A percentile compares a stretch with the other conserved stretches of the same genome.
phyloP scores from a whole-genome alignment of 2,329 filamentous ascomycete genomes.

The Thermomyces lanuginosus region DNA sequence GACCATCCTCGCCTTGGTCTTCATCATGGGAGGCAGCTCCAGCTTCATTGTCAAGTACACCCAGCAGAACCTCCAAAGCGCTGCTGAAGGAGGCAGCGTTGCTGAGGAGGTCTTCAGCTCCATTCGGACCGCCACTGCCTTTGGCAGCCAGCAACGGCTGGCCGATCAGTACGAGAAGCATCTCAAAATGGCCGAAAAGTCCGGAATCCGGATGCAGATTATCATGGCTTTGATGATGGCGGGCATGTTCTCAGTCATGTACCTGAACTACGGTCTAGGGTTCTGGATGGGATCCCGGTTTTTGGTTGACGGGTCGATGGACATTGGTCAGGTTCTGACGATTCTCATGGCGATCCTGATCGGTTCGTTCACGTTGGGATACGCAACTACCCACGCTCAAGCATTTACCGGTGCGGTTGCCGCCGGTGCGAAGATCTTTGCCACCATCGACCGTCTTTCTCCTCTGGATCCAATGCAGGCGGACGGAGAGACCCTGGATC shows the following conservation, averaged over 20 bases:
- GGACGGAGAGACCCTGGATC: slow-evolving; percentile 14
- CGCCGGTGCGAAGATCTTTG: slow-evolving; percentile 20
- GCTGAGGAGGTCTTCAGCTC: slow-evolving; percentile 91
- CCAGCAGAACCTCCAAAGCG: slow-evolving; percentile 50
- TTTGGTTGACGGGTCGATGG: slow-evolving; percentile 12
- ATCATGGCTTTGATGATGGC: slow-evolving; percentile 64
- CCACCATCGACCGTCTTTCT: slow-evolving; percentile 25
- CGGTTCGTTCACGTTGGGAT: slow-evolving; percentile 22
- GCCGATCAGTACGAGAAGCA: slow-evolving; percentile 69
- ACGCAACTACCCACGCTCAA: slow-evolving; percentile 26
- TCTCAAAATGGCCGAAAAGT: slow-evolving; percentile 45
- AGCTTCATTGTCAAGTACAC: slow-evolving; percentile 3
- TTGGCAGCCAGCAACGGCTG: slow-evolving; percentile 84
- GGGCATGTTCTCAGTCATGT: slow-evolving; percentile 66
- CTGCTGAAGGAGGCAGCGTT: slow-evolving; percentile 69
- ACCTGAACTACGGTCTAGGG: slow-evolving; percentile 69
- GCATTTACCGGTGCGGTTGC: slow-evolving; percentile 30
- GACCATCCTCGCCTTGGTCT: slow-evolving; percentile 1
- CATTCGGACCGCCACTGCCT: slow-evolving; percentile 78
- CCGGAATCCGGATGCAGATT: slow-evolving; percentile 59
- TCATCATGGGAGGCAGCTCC: slow-evolving; percentile 1
- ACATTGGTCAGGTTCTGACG: slow-evolving; percentile 14
- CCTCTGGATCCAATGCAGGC: slow-evolving; percentile 21
- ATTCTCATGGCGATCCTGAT: slow-evolving; percentile 18
- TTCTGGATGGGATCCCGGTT: slow-evolving; percentile 79